Percentiles rank a stretch among this genome's conserved stretches.
Evolutionary conservation across 2,329 filamentous ascomycete species (phyloP).

Genomic region (Penicillium polonicum): DNA sequence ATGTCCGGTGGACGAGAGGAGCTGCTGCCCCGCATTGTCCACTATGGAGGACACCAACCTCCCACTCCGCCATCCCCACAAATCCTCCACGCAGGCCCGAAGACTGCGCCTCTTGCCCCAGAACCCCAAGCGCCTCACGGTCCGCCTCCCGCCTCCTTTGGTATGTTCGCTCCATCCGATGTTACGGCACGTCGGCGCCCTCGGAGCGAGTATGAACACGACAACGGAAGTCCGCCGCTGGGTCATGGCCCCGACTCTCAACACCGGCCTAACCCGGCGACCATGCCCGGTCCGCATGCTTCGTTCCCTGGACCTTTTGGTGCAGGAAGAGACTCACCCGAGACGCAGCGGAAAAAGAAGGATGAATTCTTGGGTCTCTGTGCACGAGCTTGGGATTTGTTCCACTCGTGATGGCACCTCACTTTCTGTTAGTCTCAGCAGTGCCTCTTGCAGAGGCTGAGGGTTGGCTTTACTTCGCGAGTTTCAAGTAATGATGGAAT

Average conservation of each 20-base stretch:
- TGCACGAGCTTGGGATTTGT: slow-evolving; percentile 90
- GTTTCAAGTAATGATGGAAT: slow-evolving; percentile 9
- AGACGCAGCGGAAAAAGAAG: slow-evolving; percentile 80
- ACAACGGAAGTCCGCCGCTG: slow-evolving; percentile 81
- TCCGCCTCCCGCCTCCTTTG: slow-evolving; percentile 54
- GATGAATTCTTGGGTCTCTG: slow-evolving; percentile 88
- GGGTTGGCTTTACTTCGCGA: not conserved
- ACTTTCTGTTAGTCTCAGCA: not conserved
- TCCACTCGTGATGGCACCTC: slow-evolving; percentile 69
- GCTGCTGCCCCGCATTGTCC: slow-evolving; percentile 85
- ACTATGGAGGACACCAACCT: slow-evolving; percentile 91
- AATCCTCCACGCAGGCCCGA: slow-evolving; percentile 28
- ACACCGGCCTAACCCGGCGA: slow-evolving; percentile 38
- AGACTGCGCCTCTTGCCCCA: slow-evolving; percentile 26
- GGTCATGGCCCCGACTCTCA: slow-evolving; percentile 65
- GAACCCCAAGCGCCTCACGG: slow-evolving; percentile 65
- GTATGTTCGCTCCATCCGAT: slow-evolving; percentile 33
- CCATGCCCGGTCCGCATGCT: slow-evolving; percentile 26
- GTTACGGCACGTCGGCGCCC: slow-evolving; percentile 63
- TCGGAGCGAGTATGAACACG: slow-evolving; percentile 84
- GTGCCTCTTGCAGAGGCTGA: not conserved
- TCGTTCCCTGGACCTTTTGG: slow-evolving; percentile 69
- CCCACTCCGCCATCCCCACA: slow-evolving; percentile 81
- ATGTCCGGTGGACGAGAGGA: slow-evolving; percentile 90
- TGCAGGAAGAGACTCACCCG: slow-evolving; percentile 77